A percentile compares a stretch with the other conserved stretches of the same genome.
These are phyloP conservation scores for Spathaspora sp. DNA, from an alignment of 1,139 yeast genomes.

Conservation along the genomic window DNA sequence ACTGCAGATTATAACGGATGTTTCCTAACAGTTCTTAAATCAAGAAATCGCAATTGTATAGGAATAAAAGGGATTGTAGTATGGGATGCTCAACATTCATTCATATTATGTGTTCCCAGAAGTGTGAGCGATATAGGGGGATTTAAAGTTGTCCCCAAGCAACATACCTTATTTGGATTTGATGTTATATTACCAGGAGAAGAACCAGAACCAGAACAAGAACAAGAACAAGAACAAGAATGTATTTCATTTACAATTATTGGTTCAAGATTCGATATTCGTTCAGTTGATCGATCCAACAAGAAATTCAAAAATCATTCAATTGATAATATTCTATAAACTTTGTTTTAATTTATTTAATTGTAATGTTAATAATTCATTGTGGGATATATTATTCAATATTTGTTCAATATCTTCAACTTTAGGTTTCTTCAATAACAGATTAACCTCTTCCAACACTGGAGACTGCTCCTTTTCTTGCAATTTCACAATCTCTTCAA, in stretches of 20 bases:
- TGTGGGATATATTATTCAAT: constrained; percentile 4
- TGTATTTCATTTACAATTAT: constrained; percentile 61
- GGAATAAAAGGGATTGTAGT: constrained; percentile 78
- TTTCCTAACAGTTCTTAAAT: constrained; percentile 53
- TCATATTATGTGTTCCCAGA: constrained; percentile 61
- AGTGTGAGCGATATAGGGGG: constrained; percentile 49
- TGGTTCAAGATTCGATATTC: constrained; percentile 76
- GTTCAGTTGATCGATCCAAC: constrained; percentile 81
- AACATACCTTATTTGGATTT: constrained; percentile 58
- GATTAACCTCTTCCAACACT: constrained; percentile 20
- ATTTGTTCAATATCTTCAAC: background rate
- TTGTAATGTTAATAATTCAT: constrained; percentile 24
- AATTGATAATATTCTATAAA: constrained; percentile 56
- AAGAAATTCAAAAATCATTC: constrained; percentile 81
- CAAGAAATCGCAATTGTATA: constrained; percentile 56
- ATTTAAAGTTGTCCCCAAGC: constrained; percentile 56
- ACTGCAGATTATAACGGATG: constrained; percentile 89
- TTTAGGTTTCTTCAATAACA: constrained; percentile 12
- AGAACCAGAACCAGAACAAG: constrained; percentile 4
- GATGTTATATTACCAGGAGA: constrained; percentile 40
- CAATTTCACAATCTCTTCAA: constrained; percentile 20
- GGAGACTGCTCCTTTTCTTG: background rate
- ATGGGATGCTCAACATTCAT: constrained; percentile 82
- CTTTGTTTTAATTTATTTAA: constrained; percentile 20
- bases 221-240: constrained; percentile 25